phyloP scores from a whole-genome alignment of 2,329 filamentous ascomycete species.

The Aspergillus terreus region DNA sequence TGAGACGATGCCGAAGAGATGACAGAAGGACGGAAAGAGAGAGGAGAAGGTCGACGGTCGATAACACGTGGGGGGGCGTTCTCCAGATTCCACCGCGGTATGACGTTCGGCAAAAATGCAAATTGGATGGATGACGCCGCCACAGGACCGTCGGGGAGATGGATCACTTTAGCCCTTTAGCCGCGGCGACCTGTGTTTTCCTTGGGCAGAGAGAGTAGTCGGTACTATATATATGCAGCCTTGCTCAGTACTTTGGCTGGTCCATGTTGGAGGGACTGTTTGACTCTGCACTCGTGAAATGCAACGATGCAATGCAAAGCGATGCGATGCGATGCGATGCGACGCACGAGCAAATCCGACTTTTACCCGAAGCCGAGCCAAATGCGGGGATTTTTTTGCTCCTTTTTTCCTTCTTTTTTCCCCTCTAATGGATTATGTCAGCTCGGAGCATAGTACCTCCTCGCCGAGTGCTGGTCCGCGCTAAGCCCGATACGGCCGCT shows the following conservation, averaged over 20 bases:
- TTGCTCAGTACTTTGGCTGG: too few relatives aligned
- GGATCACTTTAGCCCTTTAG: background rate
- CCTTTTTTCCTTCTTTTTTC: background rate
- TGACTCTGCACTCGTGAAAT: background rate
- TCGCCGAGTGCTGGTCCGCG: background rate
- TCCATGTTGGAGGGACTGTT: too few relatives aligned
- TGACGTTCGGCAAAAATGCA: constrained; percentile 18
- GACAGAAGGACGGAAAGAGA: constrained; percentile 2
- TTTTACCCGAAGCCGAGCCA: constrained; percentile 13
- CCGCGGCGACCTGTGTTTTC: background rate
- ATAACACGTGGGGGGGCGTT: constrained; percentile 21
- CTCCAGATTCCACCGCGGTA: constrained; percentile 8
- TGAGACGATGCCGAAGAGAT: background rate
- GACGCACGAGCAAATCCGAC: constrained; percentile 7
- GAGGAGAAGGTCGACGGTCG: constrained; percentile 1
- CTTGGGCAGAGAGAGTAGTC: too few relatives aligned
- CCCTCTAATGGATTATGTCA: background rate
- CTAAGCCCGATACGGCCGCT: background rate
- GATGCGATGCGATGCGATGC: background rate
- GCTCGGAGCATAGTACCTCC: background rate
- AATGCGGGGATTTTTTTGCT: constrained; percentile 2
- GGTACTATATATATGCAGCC: too few relatives aligned
- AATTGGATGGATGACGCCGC: constrained; percentile 11
- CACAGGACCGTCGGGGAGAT: background rate
- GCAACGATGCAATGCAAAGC: background rate